These are phyloP conservation scores for Hypoxylon crocopeplum DNA, from an alignment of 495 filamentous ascomycete species.

Conservation along the genomic window DNA sequence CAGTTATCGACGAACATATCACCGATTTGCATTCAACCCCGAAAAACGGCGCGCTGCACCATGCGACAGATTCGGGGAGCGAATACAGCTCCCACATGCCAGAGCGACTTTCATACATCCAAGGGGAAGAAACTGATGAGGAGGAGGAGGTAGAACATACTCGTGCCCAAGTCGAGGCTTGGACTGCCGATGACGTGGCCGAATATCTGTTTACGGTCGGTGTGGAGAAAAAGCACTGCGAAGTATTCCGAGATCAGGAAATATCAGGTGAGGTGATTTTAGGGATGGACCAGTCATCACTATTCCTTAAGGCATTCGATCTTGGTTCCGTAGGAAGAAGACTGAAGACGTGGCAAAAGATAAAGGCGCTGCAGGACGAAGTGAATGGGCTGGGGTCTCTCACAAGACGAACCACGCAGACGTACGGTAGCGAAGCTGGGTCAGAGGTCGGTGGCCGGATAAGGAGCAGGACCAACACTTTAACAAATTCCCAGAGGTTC, in stretches of 20 bases:
- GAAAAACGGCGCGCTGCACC: slow-evolving; percentile 53
- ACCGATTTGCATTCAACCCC: slow-evolving; percentile 85
- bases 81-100: slow-evolving; percentile 84
- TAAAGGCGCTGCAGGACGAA: slow-evolving; percentile 87
- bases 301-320: slow-evolving; percentile 95
- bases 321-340: slow-evolving; percentile 88
- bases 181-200: slow-evolving; percentile 80
- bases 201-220: slow-evolving; percentile 82
- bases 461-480: slow-evolving; percentile 61
- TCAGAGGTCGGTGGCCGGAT: slow-evolving; percentile 50
- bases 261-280: slow-evolving; percentile 92
- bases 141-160: slow-evolving; percentile 63
- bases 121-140: slow-evolving; percentile 86
- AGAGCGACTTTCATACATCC: slow-evolving; percentile 84
- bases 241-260: slow-evolving; percentile 94
- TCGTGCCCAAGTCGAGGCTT: slow-evolving; percentile 70
- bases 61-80: slow-evolving; percentile 82
- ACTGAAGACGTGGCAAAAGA: slow-evolving; percentile 94
- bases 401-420: slow-evolving; percentile 55
- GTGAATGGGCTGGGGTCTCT: slow-evolving; percentile 54
- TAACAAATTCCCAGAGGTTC: slow-evolving; percentile 80
- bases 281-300: slow-evolving; percentile 90
- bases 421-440: slow-evolving; percentile 60
- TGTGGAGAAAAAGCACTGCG: slow-evolving; percentile 84
- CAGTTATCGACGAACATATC: slow-evolving; percentile 98